Percentiles rank a stretch among this genome's conserved stretches.
These are phyloP conservation scores for Tylopilus balloui DNA, from an alignment of 768 basidiomycete genomes.

Conservation along the genomic window DNA sequence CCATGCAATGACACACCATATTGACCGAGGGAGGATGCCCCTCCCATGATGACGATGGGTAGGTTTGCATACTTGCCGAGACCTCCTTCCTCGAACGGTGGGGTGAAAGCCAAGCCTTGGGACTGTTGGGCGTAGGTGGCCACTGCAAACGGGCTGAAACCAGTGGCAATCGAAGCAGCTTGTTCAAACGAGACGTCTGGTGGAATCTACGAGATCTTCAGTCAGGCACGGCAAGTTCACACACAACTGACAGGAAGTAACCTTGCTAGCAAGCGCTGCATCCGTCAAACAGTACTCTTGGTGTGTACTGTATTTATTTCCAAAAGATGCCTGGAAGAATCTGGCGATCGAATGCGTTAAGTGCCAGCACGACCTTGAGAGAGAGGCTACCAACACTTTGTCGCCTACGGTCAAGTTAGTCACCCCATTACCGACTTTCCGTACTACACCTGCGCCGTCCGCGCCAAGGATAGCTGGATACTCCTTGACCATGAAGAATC, in stretches of 20 bases:
- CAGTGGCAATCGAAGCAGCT: slow-evolving; percentile 34
- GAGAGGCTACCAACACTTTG: slow-evolving; percentile 10
- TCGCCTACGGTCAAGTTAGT: slow-evolving; percentile 32
- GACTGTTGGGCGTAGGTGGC: slow-evolving; percentile 29
- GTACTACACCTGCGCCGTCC: slow-evolving; percentile 38
- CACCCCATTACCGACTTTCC: slow-evolving; percentile 36
- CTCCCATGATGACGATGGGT: slow-evolving; percentile 35
- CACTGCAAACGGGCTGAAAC: slow-evolving; percentile 30
- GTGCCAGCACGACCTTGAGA: neutral
- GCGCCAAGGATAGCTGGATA: slow-evolving; percentile 36
- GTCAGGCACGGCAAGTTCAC: neutral
- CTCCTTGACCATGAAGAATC: slow-evolving; percentile 23
- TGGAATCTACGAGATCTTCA: slow-evolving; percentile 25
- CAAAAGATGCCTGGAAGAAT: slow-evolving; percentile 10
- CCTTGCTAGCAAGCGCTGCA: slow-evolving; percentile 18
- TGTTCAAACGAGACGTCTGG: slow-evolving; percentile 33
- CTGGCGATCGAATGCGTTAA: neutral
- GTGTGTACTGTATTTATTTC: slow-evolving; percentile 10
- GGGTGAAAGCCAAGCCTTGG: slow-evolving; percentile 23
- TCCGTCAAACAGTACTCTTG: slow-evolving; percentile 23
- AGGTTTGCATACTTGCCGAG: slow-evolving; percentile 30
- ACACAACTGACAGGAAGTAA: neutral
- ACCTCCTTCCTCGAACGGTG: slow-evolving; percentile 30
- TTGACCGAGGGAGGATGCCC: slow-evolving; percentile 37
- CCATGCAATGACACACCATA: slow-evolving; percentile 20